Evolutionary conservation across 257 asterid species (phyloP), one percentile per base, ranked within the genome.

Genomic region (Przewalskia tangutica): DNA sequence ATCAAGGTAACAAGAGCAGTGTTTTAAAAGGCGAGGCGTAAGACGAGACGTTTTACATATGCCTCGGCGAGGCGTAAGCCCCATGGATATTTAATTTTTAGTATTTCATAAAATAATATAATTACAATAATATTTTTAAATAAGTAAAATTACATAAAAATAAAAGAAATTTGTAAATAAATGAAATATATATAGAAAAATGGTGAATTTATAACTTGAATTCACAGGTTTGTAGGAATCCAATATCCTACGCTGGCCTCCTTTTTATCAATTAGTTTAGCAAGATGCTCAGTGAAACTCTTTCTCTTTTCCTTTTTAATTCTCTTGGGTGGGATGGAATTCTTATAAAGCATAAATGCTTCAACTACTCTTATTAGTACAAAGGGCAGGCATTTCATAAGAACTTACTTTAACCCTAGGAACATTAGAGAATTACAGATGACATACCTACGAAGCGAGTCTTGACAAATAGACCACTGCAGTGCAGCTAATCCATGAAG

Each of bases 401-500:
- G 40, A 42, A 17, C 2, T 48, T 71, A 8, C 27, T 73, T 71
- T 46, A 13, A 71, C 27, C 58, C 59, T 71, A 44, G 59, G 79
- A 62, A 20, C 58, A 71, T 51, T 44, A 54, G 77, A 81, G 38
- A 53, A 66, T 13, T 10, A 1, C 42, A 13, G 51, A 23, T 78
- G 38, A 53, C 68, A 64, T 78, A 92, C 99, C 97, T 90, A 87
- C 81, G 86, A 77, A 92, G 92, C 23, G 99, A 92, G 85, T 95
- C 99, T 81, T 85, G 95, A 80, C 99, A 95, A 81, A 95, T 91
- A 44, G 99, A 92, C 98, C 98, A 94, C 89, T 95, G 98, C 85
- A 95, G 83, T 87, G 99, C 99, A 77, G 99, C 98, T 86, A 91
- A 83, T 83, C 99, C 98, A 83, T 95, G 89, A 85, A 95, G 95